Conservation (phyloP, 2,329 filamentous ascomycete species). For the Gremmenia infestans region DNA sequence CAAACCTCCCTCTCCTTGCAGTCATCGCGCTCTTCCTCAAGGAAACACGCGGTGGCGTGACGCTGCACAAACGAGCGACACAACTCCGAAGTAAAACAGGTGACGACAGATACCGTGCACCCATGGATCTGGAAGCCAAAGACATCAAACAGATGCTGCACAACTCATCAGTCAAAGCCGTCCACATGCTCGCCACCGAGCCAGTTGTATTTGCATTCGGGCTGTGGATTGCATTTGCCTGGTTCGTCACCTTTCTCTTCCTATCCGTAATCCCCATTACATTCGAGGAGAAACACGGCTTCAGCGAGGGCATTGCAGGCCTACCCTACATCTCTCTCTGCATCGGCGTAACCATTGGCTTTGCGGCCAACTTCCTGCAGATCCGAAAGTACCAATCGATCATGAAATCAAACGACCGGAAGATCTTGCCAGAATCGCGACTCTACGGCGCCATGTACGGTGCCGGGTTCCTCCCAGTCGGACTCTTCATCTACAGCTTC, state of each 20-base stretch:
- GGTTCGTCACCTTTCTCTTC: conserved; percentile 80
- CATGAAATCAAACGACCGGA: conserved; percentile 13
- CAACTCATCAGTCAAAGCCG: conserved; percentile 70
- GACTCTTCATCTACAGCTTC: conserved; percentile 66
- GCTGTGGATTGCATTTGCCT: conserved; percentile 82
- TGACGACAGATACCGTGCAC: conserved; percentile 46
- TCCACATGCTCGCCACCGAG: conserved; percentile 65
- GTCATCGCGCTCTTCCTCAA: conserved; percentile 67
- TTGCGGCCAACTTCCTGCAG: conserved; percentile 44
- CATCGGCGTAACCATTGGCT: conserved; percentile 33
- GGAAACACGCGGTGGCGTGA: conserved; percentile 75
- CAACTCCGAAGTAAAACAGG: conserved; percentile 60
- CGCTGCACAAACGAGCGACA: conserved; percentile 70
- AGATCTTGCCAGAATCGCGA: conserved; percentile 60
- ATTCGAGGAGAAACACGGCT: conserved; percentile 63
- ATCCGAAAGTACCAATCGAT: conserved; percentile 38
- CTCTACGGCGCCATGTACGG: conserved; percentile 78
- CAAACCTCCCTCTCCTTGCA: conserved; percentile 56
- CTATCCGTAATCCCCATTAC: conserved; percentile 75
- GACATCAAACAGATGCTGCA: conserved; percentile 60
- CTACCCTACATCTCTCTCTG: conserved; percentile 52
- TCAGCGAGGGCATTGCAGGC: conserved; percentile 55
- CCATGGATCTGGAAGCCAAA: conserved; percentile 47
- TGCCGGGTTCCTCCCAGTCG: conserved; percentile 67
- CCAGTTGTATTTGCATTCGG: conserved; percentile 80